Evolutionary conservation across 495 filamentous ascomycete species (phyloP), one percentile per base, ranked within the genome.

Genomic region (Amniculicola lignicola): DNA sequence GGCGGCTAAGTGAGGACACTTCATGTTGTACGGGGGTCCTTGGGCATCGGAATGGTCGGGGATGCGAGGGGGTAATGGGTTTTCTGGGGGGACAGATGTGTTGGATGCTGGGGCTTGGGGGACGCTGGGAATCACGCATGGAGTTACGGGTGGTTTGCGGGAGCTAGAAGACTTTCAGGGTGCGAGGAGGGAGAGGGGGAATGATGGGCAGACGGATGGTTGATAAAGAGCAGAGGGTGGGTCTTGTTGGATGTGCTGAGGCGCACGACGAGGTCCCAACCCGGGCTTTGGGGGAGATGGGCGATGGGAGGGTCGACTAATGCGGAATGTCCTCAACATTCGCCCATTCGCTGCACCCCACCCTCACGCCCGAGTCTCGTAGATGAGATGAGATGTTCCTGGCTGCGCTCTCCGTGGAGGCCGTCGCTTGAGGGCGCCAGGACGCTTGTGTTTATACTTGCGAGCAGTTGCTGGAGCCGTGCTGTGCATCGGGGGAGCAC

Each of bases 171-270:
- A n/a, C n/a, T n/a, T n/a, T n/a, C n/a, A n/a, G n/a, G n/a, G n/a
- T n/a, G n/a, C n/a, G n/a, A n/a, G n/a, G n/a, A n/a, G n/a, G n/a
- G n/a, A n/a, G n/a, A n/a, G n/a, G n/a, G n/a, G n/a, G n/a, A n/a
- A 35, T 35, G 29, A 7, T 35, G 29, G n/a, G 7, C 7, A 7
- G 29, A 35, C 29, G 29, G n/a, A 7, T 7, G 29, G 29, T n/a
- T 35, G n/a, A n/a, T 35, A n/a, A n/a, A n/a, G n/a, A 35, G 29
- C 29, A 7, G 29, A 35, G 29, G 29, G 29, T n/a, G n/a, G 29
- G n/a, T 35, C n/a, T 35, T 35, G 29, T 7, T 35, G n/a, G 29
- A n/a, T n/a, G n/a, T 42, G 50, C 37, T 54, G 51, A 41, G 51
- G 40, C 18, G 28, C 24, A 10, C 31, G 28, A 23, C 7, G 16